phyloP scores from a whole-genome alignment of 164 flowering plant species.

The Litsea cubeba region DNA sequence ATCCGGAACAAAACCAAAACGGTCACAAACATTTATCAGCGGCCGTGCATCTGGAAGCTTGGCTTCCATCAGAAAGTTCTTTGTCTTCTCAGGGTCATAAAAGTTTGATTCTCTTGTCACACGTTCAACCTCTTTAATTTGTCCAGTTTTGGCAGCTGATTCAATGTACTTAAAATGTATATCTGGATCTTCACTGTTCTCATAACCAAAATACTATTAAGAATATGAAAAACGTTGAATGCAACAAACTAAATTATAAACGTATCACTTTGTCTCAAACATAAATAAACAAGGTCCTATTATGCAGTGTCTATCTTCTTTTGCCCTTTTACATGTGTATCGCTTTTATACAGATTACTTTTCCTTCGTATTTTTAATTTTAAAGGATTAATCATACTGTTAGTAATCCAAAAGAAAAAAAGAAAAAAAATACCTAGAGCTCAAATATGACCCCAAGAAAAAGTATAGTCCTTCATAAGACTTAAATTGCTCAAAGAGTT shows the following conservation, averaged over 20 bases:
- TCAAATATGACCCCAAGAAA: slow-evolving; percentile 93
- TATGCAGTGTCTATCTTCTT: too few relatives aligned
- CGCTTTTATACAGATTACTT: too few relatives aligned
- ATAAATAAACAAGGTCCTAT: too few relatives aligned
- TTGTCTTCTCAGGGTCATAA: slow-evolving; percentile 94
- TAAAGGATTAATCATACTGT: too few relatives aligned
- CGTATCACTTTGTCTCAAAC: neutral
- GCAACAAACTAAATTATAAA: neutral
- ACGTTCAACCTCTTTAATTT: slow-evolving; percentile 97
- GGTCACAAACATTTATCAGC: slow-evolving; percentile 94
- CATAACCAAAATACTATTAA: slow-evolving; percentile 5
- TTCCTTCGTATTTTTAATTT: too few relatives aligned
- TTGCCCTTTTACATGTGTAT: too few relatives aligned
- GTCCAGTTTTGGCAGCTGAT: slow-evolving; percentile 99
- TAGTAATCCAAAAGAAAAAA: too few relatives aligned
- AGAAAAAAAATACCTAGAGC: slow-evolving; percentile 64
- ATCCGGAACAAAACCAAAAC: slow-evolving; percentile 98
- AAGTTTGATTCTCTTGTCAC: slow-evolving; percentile 97
- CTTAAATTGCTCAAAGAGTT: slow-evolving; percentile 96
- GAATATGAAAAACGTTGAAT: neutral
- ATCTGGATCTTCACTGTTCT: slow-evolving; percentile 95
- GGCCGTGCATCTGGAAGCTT: slow-evolving; percentile 99
- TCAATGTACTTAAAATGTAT: slow-evolving; percentile 98
- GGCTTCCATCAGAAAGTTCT: slow-evolving; percentile 97
- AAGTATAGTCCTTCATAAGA: slow-evolving; percentile 98